Evolutionary conservation across 2,329 filamentous ascomycete genomes (phyloP).

Genomic region (Calonectria ilicicola): DNA sequence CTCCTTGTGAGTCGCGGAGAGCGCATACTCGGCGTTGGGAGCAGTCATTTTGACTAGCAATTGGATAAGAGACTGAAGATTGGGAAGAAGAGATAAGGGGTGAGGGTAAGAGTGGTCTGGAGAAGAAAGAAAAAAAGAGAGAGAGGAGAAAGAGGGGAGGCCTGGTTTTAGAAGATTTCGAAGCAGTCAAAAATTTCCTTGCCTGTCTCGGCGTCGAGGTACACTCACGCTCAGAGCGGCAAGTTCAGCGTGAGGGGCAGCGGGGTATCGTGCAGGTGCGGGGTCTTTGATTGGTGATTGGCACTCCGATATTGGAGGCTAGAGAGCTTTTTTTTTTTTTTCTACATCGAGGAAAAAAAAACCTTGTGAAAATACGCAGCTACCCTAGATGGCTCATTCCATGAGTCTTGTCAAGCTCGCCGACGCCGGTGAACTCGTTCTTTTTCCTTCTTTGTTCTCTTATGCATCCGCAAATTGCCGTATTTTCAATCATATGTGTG

Average conservation of each 20-base stretch:
- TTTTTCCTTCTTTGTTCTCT: neutral
- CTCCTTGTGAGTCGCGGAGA: conserved; percentile 67
- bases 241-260: conserved; percentile 23
- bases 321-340: conserved; percentile 6
- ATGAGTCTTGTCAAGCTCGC: neutral
- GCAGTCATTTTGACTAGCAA: conserved; percentile 53
- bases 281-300: conserved; percentile 39
- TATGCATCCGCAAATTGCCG: neutral
- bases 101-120: neutral
- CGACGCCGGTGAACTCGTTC: neutral
- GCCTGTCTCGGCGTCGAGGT: conserved; percentile 8
- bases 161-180: conserved; percentile 27
- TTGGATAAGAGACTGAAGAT: conserved; percentile 14
- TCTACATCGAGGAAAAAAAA: neutral
- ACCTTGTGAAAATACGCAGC: neutral
- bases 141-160: conserved; percentile 10
- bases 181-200: conserved; percentile 32
- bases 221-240: neutral
- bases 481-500: neutral
- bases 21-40: conserved; percentile 61
- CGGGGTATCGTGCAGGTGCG: conserved; percentile 38
- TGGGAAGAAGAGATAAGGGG: conserved; percentile 1
- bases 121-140: conserved; percentile 18
- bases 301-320: conserved; percentile 33
- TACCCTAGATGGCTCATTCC: neutral